These are phyloP conservation scores for Raphidocelis subcapitata DNA, from an alignment of 139 green algal genomes.

Conservation along the genomic window DNA sequence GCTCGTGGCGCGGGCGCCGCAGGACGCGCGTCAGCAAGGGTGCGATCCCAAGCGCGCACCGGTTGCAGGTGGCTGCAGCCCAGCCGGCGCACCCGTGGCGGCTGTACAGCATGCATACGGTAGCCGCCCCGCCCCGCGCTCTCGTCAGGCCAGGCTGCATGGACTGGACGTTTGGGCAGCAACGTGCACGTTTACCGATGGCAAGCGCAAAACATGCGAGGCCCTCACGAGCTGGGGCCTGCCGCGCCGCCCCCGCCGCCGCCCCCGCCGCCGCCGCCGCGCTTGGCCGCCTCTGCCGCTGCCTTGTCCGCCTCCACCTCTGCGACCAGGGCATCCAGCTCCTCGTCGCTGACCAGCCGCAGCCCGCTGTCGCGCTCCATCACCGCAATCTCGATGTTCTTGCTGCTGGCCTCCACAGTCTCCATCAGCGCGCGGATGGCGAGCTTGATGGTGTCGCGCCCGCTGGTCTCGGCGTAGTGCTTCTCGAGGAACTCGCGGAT, in stretches of 20 bases:
- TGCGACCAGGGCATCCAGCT: slow-evolving; percentile 83
- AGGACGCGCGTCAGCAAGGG: neutral
- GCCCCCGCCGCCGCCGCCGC: slow-evolving; percentile 28
- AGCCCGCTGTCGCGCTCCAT: slow-evolving; percentile 67
- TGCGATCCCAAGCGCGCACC: no score
- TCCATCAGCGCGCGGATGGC: slow-evolving; percentile 91
- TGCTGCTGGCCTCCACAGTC: slow-evolving; percentile 73
- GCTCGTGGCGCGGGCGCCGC: neutral
- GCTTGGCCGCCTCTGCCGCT: slow-evolving; percentile 70
- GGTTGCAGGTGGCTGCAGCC: no score
- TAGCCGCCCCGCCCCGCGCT: no score
- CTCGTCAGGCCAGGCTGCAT: no score
- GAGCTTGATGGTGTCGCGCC: slow-evolving; percentile 88
- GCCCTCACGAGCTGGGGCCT: neutral
- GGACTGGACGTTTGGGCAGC: no score
- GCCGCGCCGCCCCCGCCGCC: neutral
- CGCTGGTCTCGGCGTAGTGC: slow-evolving; percentile 82
- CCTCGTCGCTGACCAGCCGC: slow-evolving; percentile 58
- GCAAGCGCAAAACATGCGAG: no score
- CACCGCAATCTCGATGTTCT: slow-evolving; percentile 86
- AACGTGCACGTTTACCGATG: no score
- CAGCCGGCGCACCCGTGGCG: no score
- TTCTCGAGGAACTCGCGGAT: slow-evolving; percentile 99
- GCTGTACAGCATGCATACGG: no score
- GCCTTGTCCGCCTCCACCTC: slow-evolving; percentile 90